Evolutionary conservation across 2,329 filamentous ascomycete species (phyloP).

Genomic region (Aspergillus ochraceus): DNA sequence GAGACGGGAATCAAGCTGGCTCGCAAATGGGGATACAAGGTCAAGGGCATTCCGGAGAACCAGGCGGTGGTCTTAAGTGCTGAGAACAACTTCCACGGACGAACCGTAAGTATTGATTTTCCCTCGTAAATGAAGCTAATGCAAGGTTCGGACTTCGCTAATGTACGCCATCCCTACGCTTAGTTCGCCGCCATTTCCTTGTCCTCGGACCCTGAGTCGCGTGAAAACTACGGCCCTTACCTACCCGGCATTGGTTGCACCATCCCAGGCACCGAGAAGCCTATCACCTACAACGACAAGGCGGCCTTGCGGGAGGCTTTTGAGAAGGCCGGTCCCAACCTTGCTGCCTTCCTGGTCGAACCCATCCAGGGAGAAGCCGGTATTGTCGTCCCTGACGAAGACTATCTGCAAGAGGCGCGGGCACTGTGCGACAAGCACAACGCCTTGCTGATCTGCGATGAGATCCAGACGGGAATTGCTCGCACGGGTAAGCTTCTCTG

Average conservation of each 20-base stretch:
- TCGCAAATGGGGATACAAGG: slow-evolving; percentile 96
- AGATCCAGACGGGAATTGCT: slow-evolving; percentile 97
- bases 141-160: background rate
- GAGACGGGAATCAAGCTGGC: slow-evolving; percentile 97
- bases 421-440: slow-evolving; percentile 93
- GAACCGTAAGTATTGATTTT: slow-evolving; percentile 66
- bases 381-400: slow-evolving; percentile 89
- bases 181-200: slow-evolving; percentile 93
- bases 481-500: slow-evolving; percentile 92
- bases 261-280: slow-evolving; percentile 72
- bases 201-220: slow-evolving; percentile 91
- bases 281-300: slow-evolving; percentile 84
- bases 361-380: slow-evolving; percentile 97
- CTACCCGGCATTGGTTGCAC: slow-evolving; percentile 81
- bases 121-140: slow-evolving; percentile 1
- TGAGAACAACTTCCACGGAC: slow-evolving; percentile 91
- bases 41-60: slow-evolving; percentile 82
- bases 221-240: slow-evolving; percentile 95
- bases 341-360: slow-evolving; percentile 91
- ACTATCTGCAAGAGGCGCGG: slow-evolving; percentile 78
- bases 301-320: slow-evolving; percentile 76
- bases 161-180: background rate
- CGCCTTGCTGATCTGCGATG: slow-evolving; percentile 92
- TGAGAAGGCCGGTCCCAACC: slow-evolving; percentile 76
- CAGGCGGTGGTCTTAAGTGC: slow-evolving; percentile 83